Percentiles rank a stretch among this genome's conserved stretches.
phyloP scores from a whole-genome alignment of 208 protist genomes.

The Crithidia expoeki region DNA sequence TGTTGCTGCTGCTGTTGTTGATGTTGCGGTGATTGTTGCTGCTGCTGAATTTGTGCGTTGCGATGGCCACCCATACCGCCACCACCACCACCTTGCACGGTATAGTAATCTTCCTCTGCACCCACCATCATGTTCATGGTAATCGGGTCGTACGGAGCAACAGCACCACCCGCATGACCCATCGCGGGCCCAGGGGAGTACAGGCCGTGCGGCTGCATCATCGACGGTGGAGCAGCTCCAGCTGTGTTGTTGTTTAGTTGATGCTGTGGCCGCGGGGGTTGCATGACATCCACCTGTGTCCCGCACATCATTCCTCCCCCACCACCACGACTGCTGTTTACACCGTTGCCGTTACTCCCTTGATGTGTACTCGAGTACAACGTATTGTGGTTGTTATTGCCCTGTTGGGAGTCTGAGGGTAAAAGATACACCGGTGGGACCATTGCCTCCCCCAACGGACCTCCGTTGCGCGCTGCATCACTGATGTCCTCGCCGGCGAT shows the following conservation, averaged over 20 bases:
- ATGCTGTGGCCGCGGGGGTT: not conserved
- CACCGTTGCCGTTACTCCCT: not conserved
- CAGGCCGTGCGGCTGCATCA: not conserved
- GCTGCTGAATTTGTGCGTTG: constrained; percentile 19
- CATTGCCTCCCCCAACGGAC: constrained; percentile 45
- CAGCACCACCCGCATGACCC: not conserved
- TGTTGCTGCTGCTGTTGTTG: constrained; percentile 14
- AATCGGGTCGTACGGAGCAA: constrained; percentile 3
- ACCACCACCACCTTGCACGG: constrained; percentile 13
- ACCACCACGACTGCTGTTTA: not conserved
- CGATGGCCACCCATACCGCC: constrained; percentile 10
- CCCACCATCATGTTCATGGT: not conserved
- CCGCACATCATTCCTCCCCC: constrained; percentile 4
- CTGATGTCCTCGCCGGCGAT: constrained; percentile 26
- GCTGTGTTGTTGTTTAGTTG: not conserved
- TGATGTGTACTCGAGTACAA: not conserved
- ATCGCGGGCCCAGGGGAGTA: not conserved
- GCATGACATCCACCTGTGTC: not conserved
- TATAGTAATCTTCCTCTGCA: constrained; percentile 24
- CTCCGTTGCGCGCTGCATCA: constrained; percentile 10
- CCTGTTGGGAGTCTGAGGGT: not conserved
- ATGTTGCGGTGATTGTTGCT: not conserved
- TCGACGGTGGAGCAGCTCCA: not conserved
- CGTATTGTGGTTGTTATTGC: not conserved
- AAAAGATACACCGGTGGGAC: constrained; percentile 15